These are phyloP conservation scores for Metschnikowia corniflorae DNA, from an alignment of 805 yeast genomes.

Conservation along the genomic window DNA sequence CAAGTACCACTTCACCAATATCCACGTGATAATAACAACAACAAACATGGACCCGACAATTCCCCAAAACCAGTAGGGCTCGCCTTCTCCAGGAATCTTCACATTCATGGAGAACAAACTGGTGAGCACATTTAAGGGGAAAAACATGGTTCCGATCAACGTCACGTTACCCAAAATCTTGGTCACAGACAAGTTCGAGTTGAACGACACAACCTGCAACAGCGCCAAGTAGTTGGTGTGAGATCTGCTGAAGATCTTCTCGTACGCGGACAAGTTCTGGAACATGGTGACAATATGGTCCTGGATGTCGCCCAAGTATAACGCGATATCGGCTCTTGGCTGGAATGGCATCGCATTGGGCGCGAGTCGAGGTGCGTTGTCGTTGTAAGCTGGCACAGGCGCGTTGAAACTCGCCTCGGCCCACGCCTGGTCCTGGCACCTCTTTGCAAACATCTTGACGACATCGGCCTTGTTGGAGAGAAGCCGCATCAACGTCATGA, in stretches of 20 bases:
- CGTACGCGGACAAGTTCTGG: slow-evolving; percentile 84
- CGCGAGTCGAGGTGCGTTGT: too few relatives aligned
- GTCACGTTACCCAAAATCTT: slow-evolving; percentile 88
- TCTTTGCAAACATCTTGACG: slow-evolving; percentile 89
- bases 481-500: slow-evolving; percentile 87
- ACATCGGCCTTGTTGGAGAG: slow-evolving; percentile 95
- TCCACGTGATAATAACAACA: slow-evolving; percentile 26
- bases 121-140: slow-evolving; percentile 88
- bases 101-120: slow-evolving; percentile 98
- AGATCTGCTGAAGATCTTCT: slow-evolving; percentile 86
- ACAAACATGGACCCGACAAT: slow-evolving; percentile 43
- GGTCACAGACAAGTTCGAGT: slow-evolving; percentile 79
- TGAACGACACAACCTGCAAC: slow-evolving; percentile 85
- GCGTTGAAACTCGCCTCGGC: not conserved
- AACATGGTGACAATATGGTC: slow-evolving; percentile 96
- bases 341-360: slow-evolving; percentile 26
- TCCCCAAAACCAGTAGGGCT: slow-evolving; percentile 47
- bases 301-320: slow-evolving; percentile 92
- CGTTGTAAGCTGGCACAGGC: too few relatives aligned
- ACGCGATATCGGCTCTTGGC: slow-evolving; percentile 88
- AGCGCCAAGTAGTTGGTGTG: slow-evolving; percentile 93
- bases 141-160: slow-evolving; percentile 79
- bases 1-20: slow-evolving; percentile 22
- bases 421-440: slow-evolving; percentile 73
- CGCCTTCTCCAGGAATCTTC: slow-evolving; percentile 63